These are phyloP conservation scores for Podospora didyma DNA, from an alignment of 495 filamentous ascomycete species.

Conservation along the genomic window DNA sequence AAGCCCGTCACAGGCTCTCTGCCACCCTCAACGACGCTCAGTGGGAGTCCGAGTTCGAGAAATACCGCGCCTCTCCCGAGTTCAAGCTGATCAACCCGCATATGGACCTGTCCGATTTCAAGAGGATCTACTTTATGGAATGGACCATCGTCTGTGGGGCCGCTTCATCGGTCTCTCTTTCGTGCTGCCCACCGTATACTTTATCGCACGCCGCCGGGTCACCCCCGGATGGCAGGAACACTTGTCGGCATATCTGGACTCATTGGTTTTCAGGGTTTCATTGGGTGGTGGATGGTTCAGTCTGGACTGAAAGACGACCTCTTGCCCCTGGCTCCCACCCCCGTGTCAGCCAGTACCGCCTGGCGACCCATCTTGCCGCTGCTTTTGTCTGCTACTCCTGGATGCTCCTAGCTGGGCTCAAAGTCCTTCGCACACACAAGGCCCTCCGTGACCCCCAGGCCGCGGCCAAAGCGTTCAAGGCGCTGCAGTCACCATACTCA, in stretches of 20 bases:
- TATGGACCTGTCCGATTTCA: constrained; percentile 90
- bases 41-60: constrained; percentile 89
- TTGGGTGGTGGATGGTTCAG: constrained; percentile 99
- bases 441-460: constrained; percentile 60
- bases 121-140: constrained; percentile 99
- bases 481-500: constrained; percentile 60
- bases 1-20: constrained; percentile 89
- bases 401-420: constrained; percentile 91
- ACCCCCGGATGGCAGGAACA: constrained; percentile 69
- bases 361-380: constrained; percentile 82
- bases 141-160: constrained; percentile 98
- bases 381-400: constrained; percentile 88
- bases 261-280: constrained; percentile 91
- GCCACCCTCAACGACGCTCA: constrained; percentile 72
- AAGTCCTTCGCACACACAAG: constrained; percentile 69
- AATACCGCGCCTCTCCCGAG: constrained; percentile 87
- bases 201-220: too few relatives aligned
- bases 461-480: constrained; percentile 50
- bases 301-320: constrained; percentile 91
- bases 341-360: constrained; percentile 87
- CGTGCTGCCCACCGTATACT: constrained; percentile 81
- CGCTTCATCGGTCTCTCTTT: constrained; percentile 86
- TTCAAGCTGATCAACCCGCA: constrained; percentile 84
- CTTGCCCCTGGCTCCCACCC: constrained; percentile 88
- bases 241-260: constrained; percentile 80